These are phyloP conservation scores for Colletotrichum melonis DNA, from an alignment of 2,329 filamentous ascomycete genomes.

Conservation along the genomic window DNA sequence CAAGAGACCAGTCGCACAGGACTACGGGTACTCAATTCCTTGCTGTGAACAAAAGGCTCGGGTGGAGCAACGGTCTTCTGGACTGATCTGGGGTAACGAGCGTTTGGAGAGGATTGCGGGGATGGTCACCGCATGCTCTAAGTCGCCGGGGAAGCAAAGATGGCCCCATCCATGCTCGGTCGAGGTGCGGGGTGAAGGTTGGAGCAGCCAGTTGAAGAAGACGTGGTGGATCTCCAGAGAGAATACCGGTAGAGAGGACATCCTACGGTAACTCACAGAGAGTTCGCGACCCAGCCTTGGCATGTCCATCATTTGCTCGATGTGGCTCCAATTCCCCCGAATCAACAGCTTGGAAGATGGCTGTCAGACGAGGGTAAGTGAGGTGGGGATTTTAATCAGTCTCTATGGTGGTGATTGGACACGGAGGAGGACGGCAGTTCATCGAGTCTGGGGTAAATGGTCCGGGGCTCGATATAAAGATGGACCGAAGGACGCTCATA, in stretches of 20 bases:
- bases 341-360: neutral
- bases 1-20: neutral
- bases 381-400: neutral
- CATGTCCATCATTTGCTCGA: neutral
- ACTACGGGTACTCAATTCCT: neutral
- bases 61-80: neutral
- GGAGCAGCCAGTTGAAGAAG: constrained; percentile 22
- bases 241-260: neutral
- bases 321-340: neutral
- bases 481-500: constrained; percentile 23
- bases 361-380: neutral
- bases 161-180: constrained; percentile 3
- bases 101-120: constrained; percentile 31
- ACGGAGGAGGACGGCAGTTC: neutral
- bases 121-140: constrained; percentile 4
- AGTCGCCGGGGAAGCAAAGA: constrained; percentile 12
- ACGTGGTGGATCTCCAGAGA: constrained; percentile 22
- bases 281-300: constrained; percentile 13
- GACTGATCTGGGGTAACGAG: constrained; percentile 12
- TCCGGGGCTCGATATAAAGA: constrained; percentile 29
- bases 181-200: constrained; percentile 27
- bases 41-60: neutral
- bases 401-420: constrained; percentile 6
- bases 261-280: neutral
- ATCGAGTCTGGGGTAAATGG: neutral